These are phyloP conservation scores for Fusarium sp. DNA, from an alignment of 2,329 filamentous ascomycete species.

Conservation along the genomic window DNA sequence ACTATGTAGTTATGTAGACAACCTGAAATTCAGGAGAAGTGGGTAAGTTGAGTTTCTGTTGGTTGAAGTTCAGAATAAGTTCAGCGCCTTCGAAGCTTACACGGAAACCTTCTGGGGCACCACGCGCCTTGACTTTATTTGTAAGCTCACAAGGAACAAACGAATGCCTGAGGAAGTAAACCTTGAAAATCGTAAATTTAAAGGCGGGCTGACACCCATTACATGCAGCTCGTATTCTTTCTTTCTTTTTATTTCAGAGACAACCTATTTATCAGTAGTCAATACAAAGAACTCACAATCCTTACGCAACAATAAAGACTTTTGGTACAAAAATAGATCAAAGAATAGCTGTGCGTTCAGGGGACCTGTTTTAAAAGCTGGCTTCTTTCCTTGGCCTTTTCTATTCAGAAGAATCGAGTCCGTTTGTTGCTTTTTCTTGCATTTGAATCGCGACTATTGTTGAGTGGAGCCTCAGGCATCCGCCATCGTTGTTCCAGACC, in stretches of 20 bases:
- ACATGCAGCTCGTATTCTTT: too few relatives aligned
- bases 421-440: slow-evolving; percentile 5
- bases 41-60: neutral
- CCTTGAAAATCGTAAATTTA: neutral
- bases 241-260: neutral
- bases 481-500: neutral
- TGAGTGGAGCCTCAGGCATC: slow-evolving; percentile 29
- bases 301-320: neutral
- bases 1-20: too few relatives aligned
- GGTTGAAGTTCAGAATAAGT: neutral
- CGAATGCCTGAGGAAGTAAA: neutral
- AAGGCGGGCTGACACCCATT: neutral
- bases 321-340: neutral
- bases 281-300: neutral
- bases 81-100: too few relatives aligned
- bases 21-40: neutral
- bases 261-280: neutral
- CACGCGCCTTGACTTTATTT: neutral
- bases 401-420: neutral
- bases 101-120: neutral
- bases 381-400: neutral
- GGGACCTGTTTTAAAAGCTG: neutral
- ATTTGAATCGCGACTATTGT: slow-evolving; percentile 2
- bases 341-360: neutral
- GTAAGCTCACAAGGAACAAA: neutral